A percentile compares a stretch with the other conserved stretches of the same genome.
Evolutionary conservation across 495 filamentous ascomycete species (phyloP).

Genomic region (Mycothermus thermophilus): DNA sequence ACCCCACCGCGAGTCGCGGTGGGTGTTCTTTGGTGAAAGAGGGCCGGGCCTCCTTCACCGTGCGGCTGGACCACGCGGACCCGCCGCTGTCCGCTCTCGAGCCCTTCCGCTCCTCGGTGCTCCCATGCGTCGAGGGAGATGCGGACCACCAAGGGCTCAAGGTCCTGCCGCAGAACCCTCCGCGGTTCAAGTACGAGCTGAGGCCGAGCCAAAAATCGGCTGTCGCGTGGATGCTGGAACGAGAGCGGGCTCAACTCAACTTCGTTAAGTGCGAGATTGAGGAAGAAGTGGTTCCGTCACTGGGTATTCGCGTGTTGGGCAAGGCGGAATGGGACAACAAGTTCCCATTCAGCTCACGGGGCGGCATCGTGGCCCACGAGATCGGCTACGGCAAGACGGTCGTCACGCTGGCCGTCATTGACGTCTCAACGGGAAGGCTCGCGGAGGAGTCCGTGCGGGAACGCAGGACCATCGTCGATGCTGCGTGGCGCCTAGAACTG

Average conservation of each 20-base stretch:
- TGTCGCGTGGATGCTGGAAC: constrained; percentile 48
- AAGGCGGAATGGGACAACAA: constrained; percentile 34
- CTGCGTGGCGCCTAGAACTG: constrained; percentile 1
- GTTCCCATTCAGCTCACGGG: constrained; percentile 29
- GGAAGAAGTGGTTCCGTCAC: constrained; percentile 43
- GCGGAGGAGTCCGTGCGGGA: constrained; percentile 4
- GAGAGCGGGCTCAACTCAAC: constrained; percentile 36
- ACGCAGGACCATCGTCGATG: constrained; percentile 5
- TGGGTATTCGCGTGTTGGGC: constrained; percentile 52
- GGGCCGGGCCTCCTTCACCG: constrained; percentile 1
- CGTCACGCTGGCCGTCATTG: constrained; percentile 52
- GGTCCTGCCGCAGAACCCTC: neutral
- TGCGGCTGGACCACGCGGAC: no score
- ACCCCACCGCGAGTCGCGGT: constrained; percentile 2
- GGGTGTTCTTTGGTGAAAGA: neutral
- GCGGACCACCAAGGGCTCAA: no score
- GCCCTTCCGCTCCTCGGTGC: neutral
- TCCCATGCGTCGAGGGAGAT: constrained; percentile 2
- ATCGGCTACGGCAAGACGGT: constrained; percentile 79
- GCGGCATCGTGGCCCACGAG: constrained; percentile 63
- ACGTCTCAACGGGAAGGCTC: constrained; percentile 28
- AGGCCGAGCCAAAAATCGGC: constrained; percentile 15
- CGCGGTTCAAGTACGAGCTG: constrained; percentile 3
- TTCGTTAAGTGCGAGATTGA: constrained; percentile 57
- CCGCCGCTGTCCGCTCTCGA: no score